phyloP scores from a whole-genome alignment of 148 eudicot genomes.

The Heliosperma pusillum region DNA sequence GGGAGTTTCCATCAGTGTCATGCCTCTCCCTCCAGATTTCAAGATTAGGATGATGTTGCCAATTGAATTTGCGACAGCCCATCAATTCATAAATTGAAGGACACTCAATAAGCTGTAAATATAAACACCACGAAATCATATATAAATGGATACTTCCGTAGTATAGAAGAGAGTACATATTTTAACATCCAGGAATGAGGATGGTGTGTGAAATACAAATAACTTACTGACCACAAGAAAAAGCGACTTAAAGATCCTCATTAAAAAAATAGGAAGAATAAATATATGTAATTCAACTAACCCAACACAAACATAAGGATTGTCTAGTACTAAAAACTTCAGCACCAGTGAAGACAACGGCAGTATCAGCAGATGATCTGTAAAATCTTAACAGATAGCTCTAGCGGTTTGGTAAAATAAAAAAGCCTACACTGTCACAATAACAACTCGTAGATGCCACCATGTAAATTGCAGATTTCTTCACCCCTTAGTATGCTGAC shows the following conservation, averaged over 20 bases:
- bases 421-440: neutral
- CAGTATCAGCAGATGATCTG: neutral
- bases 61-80: conserved; percentile 64
- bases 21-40: conserved; percentile 78
- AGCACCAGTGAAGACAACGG: neutral
- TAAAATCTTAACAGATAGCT: neutral
- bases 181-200: too few species aligned
- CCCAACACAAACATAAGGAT: neutral
- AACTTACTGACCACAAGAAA: neutral
- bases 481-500: neutral
- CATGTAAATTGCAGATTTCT: neutral
- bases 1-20: conserved; percentile 50
- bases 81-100: conserved; percentile 96
- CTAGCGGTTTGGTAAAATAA: neutral
- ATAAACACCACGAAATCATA: neutral
- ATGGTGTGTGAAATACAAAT: neutral
- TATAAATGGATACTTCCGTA: neutral
- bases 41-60: conserved; percentile 73
- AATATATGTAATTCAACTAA: neutral
- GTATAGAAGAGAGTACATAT: neutral
- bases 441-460: neutral
- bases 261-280: neutral
- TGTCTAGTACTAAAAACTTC: neutral
- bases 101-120: conserved; percentile 82
- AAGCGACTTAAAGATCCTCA: neutral